A percentile compares a stretch with the other conserved stretches of the same genome.
Evolutionary conservation across 2,329 filamentous ascomycete genomes (phyloP).

Genomic region (Simplicillium sp.): DNA sequence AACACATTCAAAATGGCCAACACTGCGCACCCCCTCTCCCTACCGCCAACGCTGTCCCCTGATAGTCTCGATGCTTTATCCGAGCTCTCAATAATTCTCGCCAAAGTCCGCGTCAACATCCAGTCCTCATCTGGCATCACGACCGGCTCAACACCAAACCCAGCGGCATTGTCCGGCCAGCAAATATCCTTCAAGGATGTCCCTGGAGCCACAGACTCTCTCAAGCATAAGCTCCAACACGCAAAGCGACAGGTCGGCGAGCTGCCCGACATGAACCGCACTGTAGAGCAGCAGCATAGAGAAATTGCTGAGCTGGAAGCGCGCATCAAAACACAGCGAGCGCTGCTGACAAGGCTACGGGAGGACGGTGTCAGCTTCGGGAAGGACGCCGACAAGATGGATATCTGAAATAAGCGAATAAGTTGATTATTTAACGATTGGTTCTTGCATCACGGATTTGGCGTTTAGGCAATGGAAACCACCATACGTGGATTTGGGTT

Average conservation of each 20-base stretch:
- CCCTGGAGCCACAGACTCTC: conserved; percentile 62
- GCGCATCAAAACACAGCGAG: conserved; percentile 52
- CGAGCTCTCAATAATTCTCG: conserved; percentile 68
- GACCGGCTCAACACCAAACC: conserved; percentile 23
- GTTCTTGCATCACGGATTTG: too few species aligned
- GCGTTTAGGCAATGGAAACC: too few species aligned
- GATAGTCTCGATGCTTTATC: conserved; percentile 81
- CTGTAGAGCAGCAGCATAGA: conserved; percentile 56
- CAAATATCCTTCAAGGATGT: conserved; percentile 60
- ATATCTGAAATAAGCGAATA: conserved; percentile 18
- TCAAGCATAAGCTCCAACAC: conserved; percentile 77
- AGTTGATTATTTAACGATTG: neutral
- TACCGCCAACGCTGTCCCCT: conserved; percentile 61
- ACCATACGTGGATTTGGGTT: neutral
- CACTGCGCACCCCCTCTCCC: conserved; percentile 30
- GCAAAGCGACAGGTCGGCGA: conserved; percentile 57
- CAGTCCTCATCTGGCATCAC: conserved; percentile 28
- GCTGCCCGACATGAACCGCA: conserved; percentile 62
- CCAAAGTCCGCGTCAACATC: conserved; percentile 54
- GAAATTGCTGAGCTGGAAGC: conserved; percentile 61
- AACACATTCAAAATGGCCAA: too few species aligned
- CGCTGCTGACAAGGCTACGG: conserved; percentile 44
- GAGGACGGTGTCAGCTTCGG: conserved; percentile 36
- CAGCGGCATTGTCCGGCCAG: conserved; percentile 18
- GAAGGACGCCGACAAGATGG: conserved; percentile 27